phyloP scores from a whole-genome alignment of 257 asterid genomes.

The Schizonepeta tenuifolia region DNA sequence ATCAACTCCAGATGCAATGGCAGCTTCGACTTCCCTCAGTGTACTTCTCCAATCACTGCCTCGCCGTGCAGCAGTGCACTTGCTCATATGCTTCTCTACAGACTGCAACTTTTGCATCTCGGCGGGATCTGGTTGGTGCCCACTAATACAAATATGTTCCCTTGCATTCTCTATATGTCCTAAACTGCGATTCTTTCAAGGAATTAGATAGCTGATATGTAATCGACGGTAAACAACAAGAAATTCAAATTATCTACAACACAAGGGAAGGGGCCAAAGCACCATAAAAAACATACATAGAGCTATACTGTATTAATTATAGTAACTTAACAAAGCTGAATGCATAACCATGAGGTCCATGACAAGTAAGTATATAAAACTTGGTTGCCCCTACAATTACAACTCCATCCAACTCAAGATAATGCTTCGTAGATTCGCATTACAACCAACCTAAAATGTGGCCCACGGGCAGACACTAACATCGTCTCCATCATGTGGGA shows the following conservation, averaged over 20 bases:
- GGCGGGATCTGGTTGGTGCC: conserved; percentile 52
- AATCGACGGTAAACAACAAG: conserved; percentile 14
- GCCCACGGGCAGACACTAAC: conserved; percentile 23
- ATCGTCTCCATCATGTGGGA: conserved; percentile 29
- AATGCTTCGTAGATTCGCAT: conserved; percentile 5
- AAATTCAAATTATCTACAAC: conserved; percentile 13
- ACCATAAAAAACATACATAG: neutral
- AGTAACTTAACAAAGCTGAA: conserved; percentile 3
- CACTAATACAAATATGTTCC: conserved; percentile 59
- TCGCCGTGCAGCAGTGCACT: conserved; percentile 68
- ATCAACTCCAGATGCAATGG: conserved; percentile 84
- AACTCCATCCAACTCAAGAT: neutral
- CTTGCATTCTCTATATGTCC: conserved; percentile 75
- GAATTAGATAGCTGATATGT: conserved; percentile 40
- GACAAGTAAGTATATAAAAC: neutral
- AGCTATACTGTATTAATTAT: neutral
- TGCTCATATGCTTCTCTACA: conserved; percentile 68
- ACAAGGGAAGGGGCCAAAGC: neutral
- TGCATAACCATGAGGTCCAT: conserved; percentile 2
- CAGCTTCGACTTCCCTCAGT: conserved; percentile 75
- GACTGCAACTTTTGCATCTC: conserved; percentile 66
- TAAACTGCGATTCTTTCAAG: conserved; percentile 54
- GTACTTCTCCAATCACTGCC: conserved; percentile 73
- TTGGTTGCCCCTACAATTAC: neutral
- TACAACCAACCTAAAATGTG: conserved; percentile 28